These are phyloP conservation scores for Monosporozyma aerobia DNA, from an alignment of 805 yeast genomes.

Conservation along the genomic window DNA sequence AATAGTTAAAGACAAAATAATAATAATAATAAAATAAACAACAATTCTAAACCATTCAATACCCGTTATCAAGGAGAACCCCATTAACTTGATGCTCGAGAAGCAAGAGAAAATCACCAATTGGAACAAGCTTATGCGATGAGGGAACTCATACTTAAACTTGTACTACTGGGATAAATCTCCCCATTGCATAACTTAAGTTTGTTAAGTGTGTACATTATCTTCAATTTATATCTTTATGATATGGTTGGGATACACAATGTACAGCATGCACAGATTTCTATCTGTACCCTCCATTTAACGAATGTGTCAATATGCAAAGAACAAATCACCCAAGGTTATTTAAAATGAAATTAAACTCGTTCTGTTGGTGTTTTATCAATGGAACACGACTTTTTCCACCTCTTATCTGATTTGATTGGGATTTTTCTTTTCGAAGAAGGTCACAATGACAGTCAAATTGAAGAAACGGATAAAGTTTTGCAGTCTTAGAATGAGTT, in stretches of 20 bases:
- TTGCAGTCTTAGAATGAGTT: neutral
- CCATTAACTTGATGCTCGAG: no score
- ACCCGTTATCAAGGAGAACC: no score
- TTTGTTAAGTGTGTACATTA: slow-evolving; percentile 17
- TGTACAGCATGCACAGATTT: slow-evolving; percentile 3
- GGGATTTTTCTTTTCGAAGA: neutral
- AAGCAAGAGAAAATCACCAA: neutral
- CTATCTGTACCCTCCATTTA: slow-evolving; percentile 11
- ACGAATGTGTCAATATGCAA: slow-evolving; percentile 32
- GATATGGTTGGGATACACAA: neutral
- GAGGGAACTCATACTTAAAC: neutral
- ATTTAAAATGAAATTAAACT: neutral
- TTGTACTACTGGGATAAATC: neutral
- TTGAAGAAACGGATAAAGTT: neutral
- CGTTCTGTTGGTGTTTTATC: neutral
- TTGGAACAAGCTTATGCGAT: neutral
- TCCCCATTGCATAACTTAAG: slow-evolving; percentile 27
- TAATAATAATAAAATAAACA: no score
- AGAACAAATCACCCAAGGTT: slow-evolving; percentile 10
- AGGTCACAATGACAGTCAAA: neutral
- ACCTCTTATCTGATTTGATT: neutral
- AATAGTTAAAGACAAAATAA: no score
- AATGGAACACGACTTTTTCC: neutral
- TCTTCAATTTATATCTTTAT: neutral
- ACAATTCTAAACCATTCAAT: no score